These are phyloP conservation scores for Lichtheimia corymbifera DNA, from an alignment of 371 early-diverging fungal species.

Conservation along the genomic window DNA sequence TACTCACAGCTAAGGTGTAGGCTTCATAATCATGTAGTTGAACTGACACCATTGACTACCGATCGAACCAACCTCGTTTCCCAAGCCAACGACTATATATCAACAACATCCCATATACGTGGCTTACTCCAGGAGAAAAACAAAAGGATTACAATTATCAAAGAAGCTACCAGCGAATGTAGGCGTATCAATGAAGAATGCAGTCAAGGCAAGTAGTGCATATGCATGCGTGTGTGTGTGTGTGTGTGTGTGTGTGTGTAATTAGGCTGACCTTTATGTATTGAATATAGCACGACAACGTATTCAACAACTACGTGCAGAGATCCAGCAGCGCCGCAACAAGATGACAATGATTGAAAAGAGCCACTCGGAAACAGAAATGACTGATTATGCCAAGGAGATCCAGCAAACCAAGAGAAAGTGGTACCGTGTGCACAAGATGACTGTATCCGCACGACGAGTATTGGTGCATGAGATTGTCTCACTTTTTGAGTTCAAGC, in stretches of 20 bases:
- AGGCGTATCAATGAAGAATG: conserved; percentile 27
- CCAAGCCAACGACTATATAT: conserved; percentile 37
- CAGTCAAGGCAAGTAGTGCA: conserved; percentile 33
- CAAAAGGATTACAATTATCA: conserved; percentile 29
- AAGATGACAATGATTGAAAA: conserved; percentile 19
- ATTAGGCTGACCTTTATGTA: background rate
- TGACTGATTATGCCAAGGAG: conserved; percentile 32
- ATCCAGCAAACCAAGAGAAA: conserved; percentile 31
- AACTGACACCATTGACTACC: conserved; percentile 25
- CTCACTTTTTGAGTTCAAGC: conserved; percentile 58
- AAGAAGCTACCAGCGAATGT: conserved; percentile 30
- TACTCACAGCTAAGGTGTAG: conserved; percentile 20
- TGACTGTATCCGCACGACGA: conserved; percentile 43
- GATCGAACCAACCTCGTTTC: conserved; percentile 45
- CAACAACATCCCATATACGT: conserved; percentile 39
- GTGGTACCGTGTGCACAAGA: conserved; percentile 40
- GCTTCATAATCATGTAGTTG: conserved; percentile 41
- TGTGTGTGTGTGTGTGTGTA: background rate
- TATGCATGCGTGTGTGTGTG: background rate
- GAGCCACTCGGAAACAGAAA: conserved; percentile 24
- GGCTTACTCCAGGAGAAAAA: conserved; percentile 44
- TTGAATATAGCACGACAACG: conserved; percentile 20
- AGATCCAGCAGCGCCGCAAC: conserved; percentile 20
- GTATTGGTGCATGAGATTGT: conserved; percentile 57
- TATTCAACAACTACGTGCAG: conserved; percentile 23